Conservation (phyloP, 371 early-diverging fungal genomes). For the Apophysomyces variabilis region DNA sequence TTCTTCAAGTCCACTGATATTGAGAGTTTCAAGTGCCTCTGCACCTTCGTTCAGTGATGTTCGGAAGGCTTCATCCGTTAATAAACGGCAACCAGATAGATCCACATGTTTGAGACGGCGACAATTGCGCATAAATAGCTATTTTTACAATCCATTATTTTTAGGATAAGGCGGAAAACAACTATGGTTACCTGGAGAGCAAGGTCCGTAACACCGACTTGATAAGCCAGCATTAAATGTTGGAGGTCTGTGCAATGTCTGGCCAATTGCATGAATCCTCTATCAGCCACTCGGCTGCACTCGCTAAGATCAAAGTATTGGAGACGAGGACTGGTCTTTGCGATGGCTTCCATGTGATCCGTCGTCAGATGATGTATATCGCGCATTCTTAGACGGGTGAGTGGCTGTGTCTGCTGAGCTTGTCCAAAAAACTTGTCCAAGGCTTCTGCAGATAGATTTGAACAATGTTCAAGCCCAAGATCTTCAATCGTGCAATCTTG, state of each 20-base stretch:
- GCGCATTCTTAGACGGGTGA: conserved; percentile 38
- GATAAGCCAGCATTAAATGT: conserved; percentile 39
- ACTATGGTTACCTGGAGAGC: conserved; percentile 35
- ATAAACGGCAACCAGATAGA: conserved; percentile 28
- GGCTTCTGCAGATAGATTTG: conserved; percentile 29
- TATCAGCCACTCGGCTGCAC: conserved; percentile 32
- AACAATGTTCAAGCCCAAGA: conserved; percentile 49
- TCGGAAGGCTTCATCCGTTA: conserved; percentile 28
- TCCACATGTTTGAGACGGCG: conserved; percentile 23
- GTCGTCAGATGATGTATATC: conserved; percentile 42
- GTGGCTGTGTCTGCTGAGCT: neutral
- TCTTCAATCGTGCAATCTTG: conserved; percentile 32
- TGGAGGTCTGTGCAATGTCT: conserved; percentile 27
- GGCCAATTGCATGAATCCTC: conserved; percentile 35
- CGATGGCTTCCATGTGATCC: conserved; percentile 29
- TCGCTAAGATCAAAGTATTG: conserved; percentile 40
- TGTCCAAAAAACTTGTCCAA: conserved; percentile 27
- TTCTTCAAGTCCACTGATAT: conserved; percentile 32
- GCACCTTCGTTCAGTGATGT: conserved; percentile 14
- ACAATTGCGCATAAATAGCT: conserved; percentile 21
- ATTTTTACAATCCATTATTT: neutral
- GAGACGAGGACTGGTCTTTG: conserved; percentile 30
- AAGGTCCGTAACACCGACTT: conserved; percentile 39
- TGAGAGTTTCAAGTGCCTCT: conserved; percentile 18
- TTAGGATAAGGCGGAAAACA: neutral